Base-by-base conservation (phyloP, 2,329 filamentous ascomycete genomes). In the Trichoderma brevicompactum region DNA sequence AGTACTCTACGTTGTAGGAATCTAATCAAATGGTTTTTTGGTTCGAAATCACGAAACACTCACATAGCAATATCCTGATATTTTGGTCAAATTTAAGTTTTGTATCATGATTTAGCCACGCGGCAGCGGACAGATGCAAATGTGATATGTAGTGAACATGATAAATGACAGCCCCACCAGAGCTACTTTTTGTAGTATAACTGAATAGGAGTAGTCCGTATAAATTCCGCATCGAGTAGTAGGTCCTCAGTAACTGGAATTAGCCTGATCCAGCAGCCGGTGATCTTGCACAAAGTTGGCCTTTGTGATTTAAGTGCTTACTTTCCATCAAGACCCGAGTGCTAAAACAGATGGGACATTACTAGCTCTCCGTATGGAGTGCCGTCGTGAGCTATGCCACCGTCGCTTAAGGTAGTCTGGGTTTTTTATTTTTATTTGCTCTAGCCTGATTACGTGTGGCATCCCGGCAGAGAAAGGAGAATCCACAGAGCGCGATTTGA, bases 1-100 rank as follows among this genome's bases (percentile, higher is more conserved):
- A 75, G 67, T 78, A 79, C 63, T 69, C 73, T 40, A 28, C 46
- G 2, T 60, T 58, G 41, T 60, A 41, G 40, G 44, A 46, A 41
- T 50, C 8, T 8, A 12, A 44, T 28, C 43, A 1, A 1, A 43
- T 28, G 48, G 28, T 17, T 17, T 34, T 41, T 46, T 7, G 43
- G 3, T 6, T 38, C 19, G 41, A 17, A 38, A 17, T 46, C 40
- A 60, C 7, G 10, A 60, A 38, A 36, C 32, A 17, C 17, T 9
- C 8, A 13, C 56, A 46, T 60, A 23, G 46, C 56, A 60, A 60
- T 32, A 50, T 41, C 41, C 13, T 50, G 7, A 50, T 17, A 38
- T 32, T 23, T 60, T 50, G 23, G 23, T 28, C 23, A 28, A 28
- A 28, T 28, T 28, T 28, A 28, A 28, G 23, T 28, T 28, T 28